These are phyloP conservation scores for Grosmannia clavigera DNA, from an alignment of 2,329 filamentous ascomycete species.

Conservation along the genomic window DNA sequence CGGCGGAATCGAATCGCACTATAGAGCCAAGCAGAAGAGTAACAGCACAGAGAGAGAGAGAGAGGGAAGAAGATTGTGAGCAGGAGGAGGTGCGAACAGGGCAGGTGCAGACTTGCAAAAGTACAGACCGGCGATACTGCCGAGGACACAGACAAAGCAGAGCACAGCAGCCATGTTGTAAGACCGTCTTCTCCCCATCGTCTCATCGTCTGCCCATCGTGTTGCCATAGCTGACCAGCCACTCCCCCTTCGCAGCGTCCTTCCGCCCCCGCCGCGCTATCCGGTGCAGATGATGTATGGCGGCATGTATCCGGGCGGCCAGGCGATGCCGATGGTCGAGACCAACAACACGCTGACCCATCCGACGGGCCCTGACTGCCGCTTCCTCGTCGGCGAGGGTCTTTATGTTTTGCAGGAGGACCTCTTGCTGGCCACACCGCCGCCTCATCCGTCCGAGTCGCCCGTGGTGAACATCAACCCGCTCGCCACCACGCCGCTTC, in stretches of 20 bases:
- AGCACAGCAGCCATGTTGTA: slow-evolving; percentile 10
- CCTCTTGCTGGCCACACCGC: slow-evolving; percentile 82
- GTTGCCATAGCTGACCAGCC: neutral
- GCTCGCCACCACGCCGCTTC: slow-evolving; percentile 69
- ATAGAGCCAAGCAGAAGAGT: no score
- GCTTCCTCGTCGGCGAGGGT: slow-evolving; percentile 92
- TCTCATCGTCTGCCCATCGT: neutral
- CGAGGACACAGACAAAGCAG: neutral
- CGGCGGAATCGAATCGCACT: no score
- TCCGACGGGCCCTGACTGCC: slow-evolving; percentile 71
- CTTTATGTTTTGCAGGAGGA: slow-evolving; percentile 87
- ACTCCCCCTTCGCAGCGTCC: slow-evolving; percentile 42
- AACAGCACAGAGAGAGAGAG: no score
- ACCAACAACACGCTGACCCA: slow-evolving; percentile 82
- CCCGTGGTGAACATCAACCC: slow-evolving; percentile 82
- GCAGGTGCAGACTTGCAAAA: no score
- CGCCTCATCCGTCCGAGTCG: slow-evolving; percentile 88
- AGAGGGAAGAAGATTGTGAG: no score
- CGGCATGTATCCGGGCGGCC: slow-evolving; percentile 55
- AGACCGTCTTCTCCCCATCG: no score
- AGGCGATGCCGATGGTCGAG: slow-evolving; percentile 68
- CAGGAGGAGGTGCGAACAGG: no score
- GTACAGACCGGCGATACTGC: no score
- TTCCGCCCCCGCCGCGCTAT: slow-evolving; percentile 80
- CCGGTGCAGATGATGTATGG: slow-evolving; percentile 61